phyloP scores from a whole-genome alignment of 768 basidiomycete genomes.

The Gyrodon lividus region DNA sequence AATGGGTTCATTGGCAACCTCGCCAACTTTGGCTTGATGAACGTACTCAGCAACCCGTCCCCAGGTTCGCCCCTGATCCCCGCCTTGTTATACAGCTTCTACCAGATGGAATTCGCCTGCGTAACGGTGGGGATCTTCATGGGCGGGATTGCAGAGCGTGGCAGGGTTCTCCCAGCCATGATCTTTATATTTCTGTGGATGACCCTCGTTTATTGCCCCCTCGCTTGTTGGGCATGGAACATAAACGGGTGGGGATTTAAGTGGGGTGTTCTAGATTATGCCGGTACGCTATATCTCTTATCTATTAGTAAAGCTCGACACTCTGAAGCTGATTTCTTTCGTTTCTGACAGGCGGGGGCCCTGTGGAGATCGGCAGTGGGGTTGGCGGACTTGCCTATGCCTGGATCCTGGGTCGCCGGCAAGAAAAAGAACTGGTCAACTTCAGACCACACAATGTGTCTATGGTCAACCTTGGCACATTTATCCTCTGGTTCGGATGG shows the following conservation, averaged over 20 bases:
- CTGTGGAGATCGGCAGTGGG: conserved; percentile 86
- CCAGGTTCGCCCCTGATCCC: conserved; percentile 82
- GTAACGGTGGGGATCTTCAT: conserved; percentile 76
- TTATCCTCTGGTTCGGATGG: conserved; percentile 87
- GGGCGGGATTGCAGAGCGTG: conserved; percentile 85
- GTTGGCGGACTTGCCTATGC: conserved; percentile 83
- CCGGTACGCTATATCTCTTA: conserved; percentile 47
- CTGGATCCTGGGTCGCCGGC: conserved; percentile 81
- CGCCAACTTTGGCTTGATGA: conserved; percentile 69
- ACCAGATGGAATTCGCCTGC: conserved; percentile 84
- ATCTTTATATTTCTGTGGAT: conserved; percentile 82
- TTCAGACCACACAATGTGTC: conserved; percentile 90
- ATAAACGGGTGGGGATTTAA: conserved; percentile 80
- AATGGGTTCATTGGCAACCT: conserved; percentile 82
- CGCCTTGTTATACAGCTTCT: conserved; percentile 79
- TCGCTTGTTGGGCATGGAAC: conserved; percentile 86
- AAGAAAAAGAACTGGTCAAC: conserved; percentile 67
- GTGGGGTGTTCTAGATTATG: conserved; percentile 86
- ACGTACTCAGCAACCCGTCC: conserved; percentile 69
- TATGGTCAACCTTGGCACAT: conserved; percentile 79
- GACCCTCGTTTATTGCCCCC: conserved; percentile 84
- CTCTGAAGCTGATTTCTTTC: conserved; percentile 1
- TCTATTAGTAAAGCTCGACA: conserved; percentile 3
- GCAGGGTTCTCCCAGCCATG: conserved; percentile 78
- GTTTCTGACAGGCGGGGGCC: conserved; percentile 62